phyloP scores from a whole-genome alignment of 192 early-diverging fungal genomes.

The Coemansia sp. region DNA sequence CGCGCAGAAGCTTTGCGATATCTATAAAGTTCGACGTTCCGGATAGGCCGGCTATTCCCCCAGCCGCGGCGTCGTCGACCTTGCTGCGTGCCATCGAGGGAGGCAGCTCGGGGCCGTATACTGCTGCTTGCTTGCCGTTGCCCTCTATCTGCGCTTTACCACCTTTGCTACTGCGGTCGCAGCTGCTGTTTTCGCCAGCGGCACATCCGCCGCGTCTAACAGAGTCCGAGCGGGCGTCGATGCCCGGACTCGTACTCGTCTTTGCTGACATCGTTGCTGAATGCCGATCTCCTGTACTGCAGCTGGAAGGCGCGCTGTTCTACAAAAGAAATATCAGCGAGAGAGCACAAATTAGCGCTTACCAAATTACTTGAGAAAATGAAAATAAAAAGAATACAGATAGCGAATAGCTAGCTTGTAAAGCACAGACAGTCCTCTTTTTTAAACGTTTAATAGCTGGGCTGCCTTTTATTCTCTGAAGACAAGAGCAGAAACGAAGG shows the following conservation, averaged over 20 bases:
- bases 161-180: neutral
- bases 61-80: neutral
- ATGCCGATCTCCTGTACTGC: neutral
- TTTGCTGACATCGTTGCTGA: constrained; percentile 3
- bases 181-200: neutral
- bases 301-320: neutral
- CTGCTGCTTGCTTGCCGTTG: constrained; percentile 8
- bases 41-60: neutral
- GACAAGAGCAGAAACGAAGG: too few relatives aligned
- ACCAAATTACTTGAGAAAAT: too few relatives aligned
- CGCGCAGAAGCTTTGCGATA: constrained; percentile 14
- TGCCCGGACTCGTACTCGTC: neutral
- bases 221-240: constrained; percentile 4
- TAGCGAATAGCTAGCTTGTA: too few relatives aligned
- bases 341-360: too few relatives aligned
- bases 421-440: too few relatives aligned
- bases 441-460: too few relatives aligned
- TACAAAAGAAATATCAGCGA: neutral
- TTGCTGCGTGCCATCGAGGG: constrained; percentile 42
- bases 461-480: too few relatives aligned
- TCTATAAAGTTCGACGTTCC: constrained; percentile 6
- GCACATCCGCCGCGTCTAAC: neutral
- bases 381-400: too few relatives aligned
- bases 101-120: constrained; percentile 46
- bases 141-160: constrained; percentile 1